Evolutionary conservation across 2,329 filamentous ascomycete species (phyloP).

Genomic region (Whalleya microplaca): DNA sequence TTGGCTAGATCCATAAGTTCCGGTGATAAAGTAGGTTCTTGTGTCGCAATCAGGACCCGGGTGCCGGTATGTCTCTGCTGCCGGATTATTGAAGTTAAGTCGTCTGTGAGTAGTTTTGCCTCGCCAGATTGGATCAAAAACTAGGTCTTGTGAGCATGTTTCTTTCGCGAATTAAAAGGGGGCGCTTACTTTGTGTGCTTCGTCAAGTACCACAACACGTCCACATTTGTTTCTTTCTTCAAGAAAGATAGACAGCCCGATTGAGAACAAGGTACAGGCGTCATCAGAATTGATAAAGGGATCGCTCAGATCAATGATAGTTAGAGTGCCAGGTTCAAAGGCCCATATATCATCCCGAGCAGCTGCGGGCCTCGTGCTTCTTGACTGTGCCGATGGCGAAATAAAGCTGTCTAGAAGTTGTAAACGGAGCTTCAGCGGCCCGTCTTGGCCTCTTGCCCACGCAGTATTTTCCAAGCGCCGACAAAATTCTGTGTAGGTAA

Average conservation of each 20-base stretch:
- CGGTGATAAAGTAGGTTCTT: slow-evolving; percentile 30
- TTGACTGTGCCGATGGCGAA: slow-evolving; percentile 29
- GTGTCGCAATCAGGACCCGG: slow-evolving; percentile 28
- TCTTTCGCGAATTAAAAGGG: neutral
- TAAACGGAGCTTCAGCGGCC: slow-evolving; percentile 50
- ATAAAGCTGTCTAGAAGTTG: slow-evolving; percentile 56
- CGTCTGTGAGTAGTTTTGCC: slow-evolving; percentile 19
- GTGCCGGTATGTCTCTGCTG: slow-evolving; percentile 28
- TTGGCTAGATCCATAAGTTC: slow-evolving; percentile 27
- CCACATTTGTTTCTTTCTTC: slow-evolving; percentile 43
- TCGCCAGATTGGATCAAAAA: slow-evolving; percentile 22
- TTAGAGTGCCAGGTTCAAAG: slow-evolving; percentile 49
- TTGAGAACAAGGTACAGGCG: slow-evolving; percentile 60
- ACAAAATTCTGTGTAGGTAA: slow-evolving; percentile 50
- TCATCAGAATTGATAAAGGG: slow-evolving; percentile 56
- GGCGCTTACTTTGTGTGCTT: slow-evolving; percentile 58
- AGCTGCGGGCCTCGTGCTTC: slow-evolving; percentile 11
- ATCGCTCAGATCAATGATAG: slow-evolving; percentile 61
- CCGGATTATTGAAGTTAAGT: slow-evolving; percentile 25
- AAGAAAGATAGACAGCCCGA: slow-evolving; percentile 55
- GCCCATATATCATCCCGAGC: slow-evolving; percentile 22
- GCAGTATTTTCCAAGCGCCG: slow-evolving; percentile 33
- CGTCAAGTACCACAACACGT: slow-evolving; percentile 58
- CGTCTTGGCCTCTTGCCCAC: slow-evolving; percentile 42
- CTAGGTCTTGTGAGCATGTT: slow-evolving; percentile 7